Base-by-base conservation (phyloP, 441 rosid genomes). In the Populus tomentosa region DNA sequence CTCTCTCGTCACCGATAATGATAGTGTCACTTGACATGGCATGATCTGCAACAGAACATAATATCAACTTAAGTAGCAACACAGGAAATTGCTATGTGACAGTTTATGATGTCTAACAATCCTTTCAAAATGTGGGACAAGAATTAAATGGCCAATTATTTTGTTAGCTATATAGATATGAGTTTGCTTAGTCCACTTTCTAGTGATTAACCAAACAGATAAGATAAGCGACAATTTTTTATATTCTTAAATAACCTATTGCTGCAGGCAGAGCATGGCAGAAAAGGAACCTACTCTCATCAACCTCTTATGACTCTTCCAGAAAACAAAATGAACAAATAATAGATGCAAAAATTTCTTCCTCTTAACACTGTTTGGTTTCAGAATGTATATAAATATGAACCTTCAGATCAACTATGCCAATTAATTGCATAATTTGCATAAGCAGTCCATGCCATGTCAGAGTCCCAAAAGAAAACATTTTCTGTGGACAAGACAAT, bases 1-100 rank as follows among this genome's bases (percentile, higher is more conserved):
- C 78, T 70, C 79, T 87, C 83, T 84, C 90, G 75, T 90, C 90
- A 72, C 99, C 98, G 78, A 84, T 89, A 75, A 93, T 83, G 79
- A 89, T 75, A 10, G 98, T 95, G 77, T 90, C 91, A 81, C 46
- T 80, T n/a, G 92, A 82, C 92, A 91, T 79, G 50, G 90, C 94
- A 85, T 82, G 85, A 83, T 88, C 98, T 93, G 90, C 75, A 46
- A 75, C 50, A 72, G n/a, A 70, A 36, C 38, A 79, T 7, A 21
- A 35, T 35, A 71, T 40, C 56, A 77, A 73, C 75, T 70, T 38
- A 80, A 80, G 13, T 3, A 18, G 33, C 68, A 50, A 7, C 6
- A 6, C 65, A 74, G n/a, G 77, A 75, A 46, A 82, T 67, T 70
- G 53, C 62, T 11, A 6, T 20, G 23, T 56, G 62, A 56, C 23